Evolutionary conservation across 371 early-diverging fungal genomes (phyloP).

Genomic region (Syncephalastrum racemosum): DNA sequence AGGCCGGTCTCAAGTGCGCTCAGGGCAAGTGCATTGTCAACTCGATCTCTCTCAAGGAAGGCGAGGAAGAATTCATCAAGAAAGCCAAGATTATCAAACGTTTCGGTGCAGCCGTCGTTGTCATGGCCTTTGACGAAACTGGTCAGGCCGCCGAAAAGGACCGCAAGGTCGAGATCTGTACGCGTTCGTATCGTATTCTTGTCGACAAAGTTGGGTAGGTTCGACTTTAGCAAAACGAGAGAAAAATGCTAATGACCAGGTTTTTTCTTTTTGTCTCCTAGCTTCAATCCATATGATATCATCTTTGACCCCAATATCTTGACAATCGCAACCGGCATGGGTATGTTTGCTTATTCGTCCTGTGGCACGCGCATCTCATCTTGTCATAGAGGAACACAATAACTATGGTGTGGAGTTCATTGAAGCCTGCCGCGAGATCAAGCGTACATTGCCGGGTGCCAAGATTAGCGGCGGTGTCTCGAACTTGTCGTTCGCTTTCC

Average conservation of each 20-base stretch:
- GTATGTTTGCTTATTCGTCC: slow-evolving; percentile 12
- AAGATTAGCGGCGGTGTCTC: slow-evolving; percentile 94
- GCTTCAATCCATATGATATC: slow-evolving; percentile 87
- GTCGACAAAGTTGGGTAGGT: slow-evolving; percentile 73
- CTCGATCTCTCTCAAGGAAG: slow-evolving; percentile 93
- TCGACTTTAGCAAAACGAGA: background rate
- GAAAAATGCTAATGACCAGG: background rate
- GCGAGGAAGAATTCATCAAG: slow-evolving; percentile 86
- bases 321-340: slow-evolving; percentile 93
- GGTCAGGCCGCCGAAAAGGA: slow-evolving; percentile 87
- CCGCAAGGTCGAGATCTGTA: slow-evolving; percentile 88
- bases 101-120: slow-evolving; percentile 94
- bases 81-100: slow-evolving; percentile 85
- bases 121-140: slow-evolving; percentile 95
- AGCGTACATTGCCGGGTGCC: slow-evolving; percentile 78
- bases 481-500: slow-evolving; percentile 94
- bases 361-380: background rate
- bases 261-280: slow-evolving; percentile 7
- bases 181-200: slow-evolving; percentile 85
- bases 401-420: slow-evolving; percentile 95
- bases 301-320: slow-evolving; percentile 96
- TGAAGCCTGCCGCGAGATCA: slow-evolving; percentile 73
- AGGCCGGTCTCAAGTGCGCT: slow-evolving; percentile 90
- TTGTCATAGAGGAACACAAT: slow-evolving; percentile 80
- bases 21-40: slow-evolving; percentile 97